Evolutionary conservation across 352 stramenopile genomes (phyloP).

Genomic region (Elongisporangium anandrum): DNA sequence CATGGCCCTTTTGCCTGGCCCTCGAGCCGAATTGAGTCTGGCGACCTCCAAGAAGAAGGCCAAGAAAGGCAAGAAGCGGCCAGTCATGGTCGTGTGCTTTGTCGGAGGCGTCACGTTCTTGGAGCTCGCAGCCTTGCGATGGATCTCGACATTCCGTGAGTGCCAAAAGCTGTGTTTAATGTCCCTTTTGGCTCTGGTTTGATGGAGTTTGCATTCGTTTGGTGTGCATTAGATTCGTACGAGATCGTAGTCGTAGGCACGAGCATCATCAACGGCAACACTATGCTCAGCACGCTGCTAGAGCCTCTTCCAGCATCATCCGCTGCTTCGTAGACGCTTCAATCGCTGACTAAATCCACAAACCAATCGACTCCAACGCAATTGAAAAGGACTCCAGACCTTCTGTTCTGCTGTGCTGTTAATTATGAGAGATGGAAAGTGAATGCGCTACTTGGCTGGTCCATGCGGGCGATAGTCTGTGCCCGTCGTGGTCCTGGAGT

Average conservation of each 20-base stretch:
- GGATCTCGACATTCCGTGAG: constrained; percentile 66
- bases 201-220: neutral
- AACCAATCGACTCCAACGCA: neutral
- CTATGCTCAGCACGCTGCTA: constrained; percentile 46
- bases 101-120: constrained; percentile 66
- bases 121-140: constrained; percentile 72
- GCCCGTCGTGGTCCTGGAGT: constrained; percentile 56
- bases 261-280: constrained; percentile 49
- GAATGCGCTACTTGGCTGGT: constrained; percentile 26
- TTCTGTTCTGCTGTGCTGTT: neutral
- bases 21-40: constrained; percentile 46
- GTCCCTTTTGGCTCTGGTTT: neutral
- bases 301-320: constrained; percentile 20
- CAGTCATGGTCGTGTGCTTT: constrained; percentile 61
- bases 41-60: constrained; percentile 13
- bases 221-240: constrained; percentile 36
- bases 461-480: constrained; percentile 47
- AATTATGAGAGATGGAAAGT: constrained; percentile 4
- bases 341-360: neutral
- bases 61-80: constrained; percentile 41
- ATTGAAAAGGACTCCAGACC: neutral
- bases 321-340: neutral
- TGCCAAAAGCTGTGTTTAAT: neutral
- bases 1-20: constrained; percentile 45
- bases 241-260: constrained; percentile 60